Evolutionary conservation across 495 filamentous ascomycete species (phyloP), one percentile per base, ranked within the genome.

Genomic region (Aspergillus olivimuriae): DNA sequence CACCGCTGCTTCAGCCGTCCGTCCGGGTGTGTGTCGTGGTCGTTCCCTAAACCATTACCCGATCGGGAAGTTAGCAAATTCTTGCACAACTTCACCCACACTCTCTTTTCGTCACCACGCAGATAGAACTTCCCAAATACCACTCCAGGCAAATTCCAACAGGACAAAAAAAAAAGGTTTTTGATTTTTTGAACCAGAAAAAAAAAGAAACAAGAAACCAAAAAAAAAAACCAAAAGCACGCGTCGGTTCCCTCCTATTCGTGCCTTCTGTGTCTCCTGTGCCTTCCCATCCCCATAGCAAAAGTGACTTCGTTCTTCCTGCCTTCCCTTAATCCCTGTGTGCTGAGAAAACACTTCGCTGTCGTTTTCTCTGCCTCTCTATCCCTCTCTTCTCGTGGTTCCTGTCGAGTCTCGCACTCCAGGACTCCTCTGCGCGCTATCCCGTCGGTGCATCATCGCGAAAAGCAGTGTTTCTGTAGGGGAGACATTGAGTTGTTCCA

Each of bases 401-500:
- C 41, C 38, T 46, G 24, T 37, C 48, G 36, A 43, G 9, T 37
- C 47, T 24, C 18, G 44, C 32, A 34, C 45, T 48, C 45, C 56
- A 43, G 45, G 22, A 34, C 31, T 23, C 14, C 34, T 24, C 7
- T 33, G 12, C 41, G 37, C 39, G 46, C 47, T 46, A 23, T 26
- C 32, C 38, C 34, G 33, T 40, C 33, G 22, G 36, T 52, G 23
- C 24, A 18, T 43, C 20, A 35, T 18, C 39, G 34, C 24, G 47
- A 53, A 62, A 45, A 44, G 50, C 47, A 57, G 48, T 47, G 52
- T 52, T 52, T 43, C 59, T 70, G 64, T 71, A 82, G 88, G 89
- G 87, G 90, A 95, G 83, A 88, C 90, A 95, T 96, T 96, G 66
- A 82, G 56, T 96, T 95, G 90, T 94, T 86, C n/a, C 75, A 86